A percentile compares a stretch with the other conserved stretches of the same genome.
phyloP scores from a whole-genome alignment of 306 rosid species.

The Pterocarpus santalinus region DNA sequence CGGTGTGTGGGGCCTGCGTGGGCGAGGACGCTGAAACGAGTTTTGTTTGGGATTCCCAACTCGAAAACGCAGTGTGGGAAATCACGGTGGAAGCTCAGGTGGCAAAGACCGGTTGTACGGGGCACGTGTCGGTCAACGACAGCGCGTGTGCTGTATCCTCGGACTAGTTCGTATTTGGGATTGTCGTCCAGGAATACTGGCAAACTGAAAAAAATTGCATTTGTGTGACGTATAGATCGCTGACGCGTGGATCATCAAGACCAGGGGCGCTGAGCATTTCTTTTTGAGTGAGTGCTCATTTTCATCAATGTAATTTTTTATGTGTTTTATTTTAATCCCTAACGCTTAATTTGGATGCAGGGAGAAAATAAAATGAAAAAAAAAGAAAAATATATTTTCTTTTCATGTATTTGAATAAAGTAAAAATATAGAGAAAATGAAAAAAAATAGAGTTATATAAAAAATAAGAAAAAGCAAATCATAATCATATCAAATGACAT shows the following conservation, averaged over 20 bases:
- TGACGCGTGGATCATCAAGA: constrained; percentile 43
- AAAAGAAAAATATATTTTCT: too few relatives aligned
- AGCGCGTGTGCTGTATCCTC: not conserved
- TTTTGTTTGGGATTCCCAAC: not conserved
- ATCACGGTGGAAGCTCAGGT: not conserved
- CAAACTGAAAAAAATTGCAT: not conserved
- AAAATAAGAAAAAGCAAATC: too few relatives aligned
- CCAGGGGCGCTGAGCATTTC: constrained; percentile 35
- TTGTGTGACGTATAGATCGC: constrained; percentile 15
- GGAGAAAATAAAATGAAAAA: too few relatives aligned
- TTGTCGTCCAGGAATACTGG: constrained; percentile 44
- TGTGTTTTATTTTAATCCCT: too few relatives aligned
- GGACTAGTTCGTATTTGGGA: not conserved
- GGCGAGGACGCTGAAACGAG: not conserved
- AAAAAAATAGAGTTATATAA: too few relatives aligned
- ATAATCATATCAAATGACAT: too few relatives aligned
- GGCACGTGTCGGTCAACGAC: constrained; percentile 20
- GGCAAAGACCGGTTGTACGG: not conserved
- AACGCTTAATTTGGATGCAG: too few relatives aligned
- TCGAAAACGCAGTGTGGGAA: not conserved
- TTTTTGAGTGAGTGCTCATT: too few relatives aligned
- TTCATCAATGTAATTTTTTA: too few relatives aligned
- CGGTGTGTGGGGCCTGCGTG: not conserved
- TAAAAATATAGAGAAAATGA: too few relatives aligned
- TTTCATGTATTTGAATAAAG: too few relatives aligned